Base-by-base conservation (phyloP, 2,329 filamentous ascomycete genomes). In the Amauroascus verrucosus region DNA sequence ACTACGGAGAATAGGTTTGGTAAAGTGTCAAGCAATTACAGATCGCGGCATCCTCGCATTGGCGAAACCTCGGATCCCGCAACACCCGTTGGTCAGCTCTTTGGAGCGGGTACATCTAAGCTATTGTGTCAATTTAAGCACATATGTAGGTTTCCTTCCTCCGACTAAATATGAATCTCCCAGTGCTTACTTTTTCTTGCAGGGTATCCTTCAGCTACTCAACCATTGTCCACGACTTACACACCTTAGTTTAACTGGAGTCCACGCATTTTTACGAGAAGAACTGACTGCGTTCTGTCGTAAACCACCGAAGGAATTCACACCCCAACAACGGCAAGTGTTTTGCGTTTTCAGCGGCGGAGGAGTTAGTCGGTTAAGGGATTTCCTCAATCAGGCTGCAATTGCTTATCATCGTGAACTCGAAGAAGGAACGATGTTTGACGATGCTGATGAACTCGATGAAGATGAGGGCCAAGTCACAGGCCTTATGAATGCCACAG, bases 291-390 rank as follows among this genome's bases (percentile, higher is more conserved):
- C 77, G 5, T 97, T 88, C 67, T 97, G 93, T 65, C 83, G 93
- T 57, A 83, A 86, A 61, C 88, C 93, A 1, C 93, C 93, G 35
- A 71, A 78, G 56, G 93, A 97, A 69, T 98, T 98, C 67, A 97
- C 90, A 16, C 86, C 91, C 45, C 89, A 96, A 65, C 93, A 98
- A 68, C 83, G 93, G 58, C 85, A 91, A 50, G 88, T 97, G 6
- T 98, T 98, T 67, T 98, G 93, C 65, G 93, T 98, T 51, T 98
- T 98, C 69, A 96, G 90, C 1, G 91, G 93, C 5, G 78, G 81
- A 24, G 90, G 90, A 53, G 91, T 98, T 1, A 75, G 75, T 40
- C 80, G 81, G 38, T 80, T 98, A 24, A 84, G 91, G 40, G 78
- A 84, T 26, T 86, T 89, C 64, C 77, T 98, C 37, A 94, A 89